Evolutionary conservation across 495 filamentous ascomycete genomes (phyloP), one percentile per base, ranked within the genome.

Genomic region (Neurospora sp.): DNA sequence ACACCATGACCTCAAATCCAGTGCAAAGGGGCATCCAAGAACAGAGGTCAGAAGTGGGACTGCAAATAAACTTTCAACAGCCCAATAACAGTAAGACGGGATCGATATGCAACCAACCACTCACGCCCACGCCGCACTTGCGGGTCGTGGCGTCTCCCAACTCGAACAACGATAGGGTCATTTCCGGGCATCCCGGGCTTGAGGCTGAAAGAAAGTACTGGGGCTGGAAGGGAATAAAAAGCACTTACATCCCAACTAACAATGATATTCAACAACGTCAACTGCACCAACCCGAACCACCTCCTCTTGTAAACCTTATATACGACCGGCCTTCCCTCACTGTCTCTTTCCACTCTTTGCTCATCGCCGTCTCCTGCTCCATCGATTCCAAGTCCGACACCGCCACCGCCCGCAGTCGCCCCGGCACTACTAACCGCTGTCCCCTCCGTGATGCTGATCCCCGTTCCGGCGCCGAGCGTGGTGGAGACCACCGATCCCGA

Each of bases 231-330:
- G 27, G 59, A 70, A 62, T 46, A 48, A 71, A 71, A 71, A 12
- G 16, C 31, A 88, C 92, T 86, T 88, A 96, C 94, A 86, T 96
- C 93, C 95, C 94, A 98, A 79, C 92, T 95, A 38, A 97, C 90
- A 71, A 99, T 89, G 70, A 97, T 92, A 80, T 98, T 99, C 81
- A 98, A 78, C 77, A 98, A 81, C 18, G 94, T 91, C 76, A 98
- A 81, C 82, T 96, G 91, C 20, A 87, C 83, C 70, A 99, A 82
- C 0, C 96, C 96, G 82, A 97, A 94, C 89, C 93, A 99, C 41
- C 96, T 85, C 74, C 93, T 86, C 82, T 92, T 96, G 76, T 99
- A 98, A 70, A 96, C 91, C 77, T 88, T 90, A 80, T 93, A 97
- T 31, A 73, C 74, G 23, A 69, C 73, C 72, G 66, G 77, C 8